A percentile compares a stretch with the other conserved stretches of the same genome.
Evolutionary conservation across 2,329 filamentous ascomycete species (phyloP).

Genomic region (Hysterium pulicare): DNA sequence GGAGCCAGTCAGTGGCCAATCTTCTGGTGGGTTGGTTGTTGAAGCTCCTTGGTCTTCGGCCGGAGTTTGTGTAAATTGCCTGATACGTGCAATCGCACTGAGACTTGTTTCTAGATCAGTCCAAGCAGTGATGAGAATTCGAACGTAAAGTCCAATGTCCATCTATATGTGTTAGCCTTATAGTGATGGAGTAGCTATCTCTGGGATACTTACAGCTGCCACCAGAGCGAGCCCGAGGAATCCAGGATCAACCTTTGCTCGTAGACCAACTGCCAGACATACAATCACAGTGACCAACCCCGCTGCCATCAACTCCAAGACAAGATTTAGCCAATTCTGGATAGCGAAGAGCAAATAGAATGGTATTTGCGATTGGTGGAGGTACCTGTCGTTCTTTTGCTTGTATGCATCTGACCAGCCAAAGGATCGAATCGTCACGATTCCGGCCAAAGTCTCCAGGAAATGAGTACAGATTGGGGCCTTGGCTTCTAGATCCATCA

Average conservation of each 20-base stretch:
- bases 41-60: conserved; percentile 88
- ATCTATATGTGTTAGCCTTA: conserved; percentile 96
- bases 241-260: conserved; percentile 66
- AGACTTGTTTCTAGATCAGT: conserved; percentile 82
- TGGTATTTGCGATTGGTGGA: conserved; percentile 82
- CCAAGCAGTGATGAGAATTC: conserved; percentile 72
- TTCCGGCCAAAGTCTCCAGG: conserved; percentile 85
- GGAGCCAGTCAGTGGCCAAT: conserved; percentile 39
- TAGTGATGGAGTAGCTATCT: too few species aligned
- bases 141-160: conserved; percentile 88
- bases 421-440: conserved; percentile 89
- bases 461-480: conserved; percentile 95
- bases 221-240: conserved; percentile 85
- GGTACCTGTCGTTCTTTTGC: conserved; percentile 70
- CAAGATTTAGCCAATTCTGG: conserved; percentile 91
- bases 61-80: conserved; percentile 87
- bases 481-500: conserved; percentile 84
- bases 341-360: conserved; percentile 87
- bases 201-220: conserved; percentile 87
- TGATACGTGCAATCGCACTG: conserved; percentile 85
- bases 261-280: conserved; percentile 71
- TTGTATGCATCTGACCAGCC: conserved; percentile 85
- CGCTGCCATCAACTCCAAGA: conserved; percentile 88
- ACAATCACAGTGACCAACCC: conserved; percentile 83
- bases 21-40: conserved; percentile 45